A percentile compares a stretch with the other conserved stretches of the same genome.
These are phyloP conservation scores for Diutina siamensis DNA, from an alignment of 1,139 yeast genomes.

Conservation along the genomic window DNA sequence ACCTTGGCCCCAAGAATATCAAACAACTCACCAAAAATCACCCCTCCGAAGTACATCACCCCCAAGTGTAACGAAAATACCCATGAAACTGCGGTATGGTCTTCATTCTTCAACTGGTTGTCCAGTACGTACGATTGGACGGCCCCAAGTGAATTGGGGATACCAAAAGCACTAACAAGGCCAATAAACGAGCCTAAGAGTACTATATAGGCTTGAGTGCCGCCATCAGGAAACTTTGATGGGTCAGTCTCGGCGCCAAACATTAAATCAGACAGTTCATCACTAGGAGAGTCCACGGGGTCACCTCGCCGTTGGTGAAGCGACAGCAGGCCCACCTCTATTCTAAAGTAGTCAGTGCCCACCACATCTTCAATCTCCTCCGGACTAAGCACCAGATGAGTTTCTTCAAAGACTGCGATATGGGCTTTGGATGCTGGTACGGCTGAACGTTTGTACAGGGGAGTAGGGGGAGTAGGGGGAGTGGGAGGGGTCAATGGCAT, in stretches of 20 bases:
- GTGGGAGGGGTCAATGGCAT: not conserved
- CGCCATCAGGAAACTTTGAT: slow-evolving; percentile 2
- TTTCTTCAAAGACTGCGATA: not conserved
- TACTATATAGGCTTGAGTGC: not conserved
- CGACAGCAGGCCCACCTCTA: not conserved
- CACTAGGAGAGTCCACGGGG: not conserved
- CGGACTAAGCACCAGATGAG: not conserved
- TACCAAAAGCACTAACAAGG: slow-evolving; percentile 7
- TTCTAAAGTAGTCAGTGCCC: not conserved
- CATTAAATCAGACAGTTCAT: not conserved
- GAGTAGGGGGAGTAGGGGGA: not conserved
- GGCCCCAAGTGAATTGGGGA: slow-evolving; percentile 10
- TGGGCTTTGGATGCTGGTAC: no score
- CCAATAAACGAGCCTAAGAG: not conserved
- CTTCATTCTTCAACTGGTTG: slow-evolving; percentile 8
- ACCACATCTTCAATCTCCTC: not conserved
- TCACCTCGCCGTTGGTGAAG: not conserved
- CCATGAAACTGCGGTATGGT: slow-evolving; percentile 32
- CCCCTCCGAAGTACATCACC: slow-evolving; percentile 45
- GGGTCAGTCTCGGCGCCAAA: slow-evolving; percentile 6
- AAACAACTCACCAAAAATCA: slow-evolving; percentile 50
- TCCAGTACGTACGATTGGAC: slow-evolving; percentile 9
- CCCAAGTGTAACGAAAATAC: slow-evolving; percentile 48
- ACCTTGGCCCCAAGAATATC: slow-evolving; percentile 43
- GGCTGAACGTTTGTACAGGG: not conserved